Conservation (phyloP, 805 yeast genomes). For the Candida sakaeoensis region DNA sequence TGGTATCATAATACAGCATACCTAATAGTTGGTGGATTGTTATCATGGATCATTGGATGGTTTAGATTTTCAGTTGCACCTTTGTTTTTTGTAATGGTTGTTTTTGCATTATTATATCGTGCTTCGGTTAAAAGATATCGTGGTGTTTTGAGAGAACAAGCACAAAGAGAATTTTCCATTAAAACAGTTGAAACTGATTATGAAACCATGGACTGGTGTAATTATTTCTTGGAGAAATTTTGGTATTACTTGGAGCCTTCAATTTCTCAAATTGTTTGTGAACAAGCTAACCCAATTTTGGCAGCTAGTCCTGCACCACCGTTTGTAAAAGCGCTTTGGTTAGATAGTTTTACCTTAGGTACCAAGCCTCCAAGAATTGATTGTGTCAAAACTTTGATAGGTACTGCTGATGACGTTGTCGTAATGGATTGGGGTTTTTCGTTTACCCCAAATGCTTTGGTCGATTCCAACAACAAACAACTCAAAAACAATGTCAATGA, state of each 20-base stretch:
- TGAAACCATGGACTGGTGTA: constrained; percentile 95
- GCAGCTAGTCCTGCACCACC: constrained; percentile 78
- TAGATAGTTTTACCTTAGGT: constrained; percentile 87
- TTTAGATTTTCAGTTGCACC: constrained; percentile 76
- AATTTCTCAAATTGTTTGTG: constrained; percentile 78
- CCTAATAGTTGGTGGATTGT: constrained; percentile 59
- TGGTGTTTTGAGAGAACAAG: constrained; percentile 65
- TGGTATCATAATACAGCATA: constrained; percentile 92
- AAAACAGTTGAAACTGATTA: constrained; percentile 80
- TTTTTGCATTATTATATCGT: constrained; percentile 70
- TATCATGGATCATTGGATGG: constrained; percentile 79
- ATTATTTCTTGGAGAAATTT: constrained; percentile 81
- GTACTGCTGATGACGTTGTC: constrained; percentile 88
- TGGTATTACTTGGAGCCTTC: constrained; percentile 93
- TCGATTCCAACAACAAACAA: constrained; percentile 84
- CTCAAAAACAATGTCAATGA: constrained; percentile 81
- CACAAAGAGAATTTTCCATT: constrained; percentile 82
- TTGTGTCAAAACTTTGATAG: constrained; percentile 80
- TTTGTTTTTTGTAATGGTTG: constrained; percentile 65
- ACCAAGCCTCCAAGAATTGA: constrained; percentile 95
- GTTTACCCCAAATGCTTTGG: constrained; percentile 84
- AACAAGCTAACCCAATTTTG: constrained; percentile 78
- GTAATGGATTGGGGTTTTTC: constrained; percentile 98
- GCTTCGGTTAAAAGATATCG: constrained; percentile 80
- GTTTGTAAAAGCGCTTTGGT: constrained; percentile 78